Percentiles rank a stretch among this genome's conserved stretches.
These are phyloP conservation scores for Podaxis mareebaensis DNA, from an alignment of 768 basidiomycete species.

Conservation along the genomic window DNA sequence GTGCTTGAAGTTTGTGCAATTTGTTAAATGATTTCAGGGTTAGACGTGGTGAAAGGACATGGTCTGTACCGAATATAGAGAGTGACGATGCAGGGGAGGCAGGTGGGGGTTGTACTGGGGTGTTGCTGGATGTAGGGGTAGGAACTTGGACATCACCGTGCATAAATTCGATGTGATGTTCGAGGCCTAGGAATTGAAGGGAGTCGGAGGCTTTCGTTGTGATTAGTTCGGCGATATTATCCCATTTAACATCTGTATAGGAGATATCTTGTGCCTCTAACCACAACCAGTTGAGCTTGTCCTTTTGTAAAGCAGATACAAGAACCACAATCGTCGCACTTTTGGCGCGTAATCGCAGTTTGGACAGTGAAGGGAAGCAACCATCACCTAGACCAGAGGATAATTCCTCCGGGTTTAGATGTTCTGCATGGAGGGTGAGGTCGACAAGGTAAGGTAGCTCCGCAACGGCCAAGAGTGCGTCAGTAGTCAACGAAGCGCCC, in stretches of 20 bases:
- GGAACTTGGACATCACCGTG: constrained; percentile 31
- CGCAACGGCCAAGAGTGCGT: constrained; percentile 29
- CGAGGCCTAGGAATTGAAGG: constrained; percentile 39
- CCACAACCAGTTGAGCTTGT: constrained; percentile 35
- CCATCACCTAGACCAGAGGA: background rate
- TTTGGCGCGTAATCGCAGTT: constrained; percentile 41
- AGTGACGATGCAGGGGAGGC: background rate
- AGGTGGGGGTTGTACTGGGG: background rate
- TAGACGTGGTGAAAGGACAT: background rate
- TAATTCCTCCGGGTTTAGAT: constrained; percentile 31
- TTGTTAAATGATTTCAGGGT: constrained; percentile 12
- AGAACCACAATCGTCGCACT: constrained; percentile 34
- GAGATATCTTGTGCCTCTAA: constrained; percentile 36
- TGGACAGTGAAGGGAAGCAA: constrained; percentile 38
- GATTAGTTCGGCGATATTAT: constrained; percentile 32
- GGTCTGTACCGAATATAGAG: background rate
- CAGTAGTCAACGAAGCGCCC: background rate
- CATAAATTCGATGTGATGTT: constrained; percentile 39
- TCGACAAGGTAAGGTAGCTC: constrained; percentile 37
- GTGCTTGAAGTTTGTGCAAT: background rate
- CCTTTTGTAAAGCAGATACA: constrained; percentile 31
- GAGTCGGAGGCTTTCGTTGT: constrained; percentile 27
- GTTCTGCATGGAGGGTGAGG: constrained; percentile 45
- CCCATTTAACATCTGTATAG: constrained; percentile 32
- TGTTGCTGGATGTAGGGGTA: constrained; percentile 16